Evolutionary conservation across 73 alveolate genomes (phyloP).

Genomic region (Tetrahymena elliotti): DNA sequence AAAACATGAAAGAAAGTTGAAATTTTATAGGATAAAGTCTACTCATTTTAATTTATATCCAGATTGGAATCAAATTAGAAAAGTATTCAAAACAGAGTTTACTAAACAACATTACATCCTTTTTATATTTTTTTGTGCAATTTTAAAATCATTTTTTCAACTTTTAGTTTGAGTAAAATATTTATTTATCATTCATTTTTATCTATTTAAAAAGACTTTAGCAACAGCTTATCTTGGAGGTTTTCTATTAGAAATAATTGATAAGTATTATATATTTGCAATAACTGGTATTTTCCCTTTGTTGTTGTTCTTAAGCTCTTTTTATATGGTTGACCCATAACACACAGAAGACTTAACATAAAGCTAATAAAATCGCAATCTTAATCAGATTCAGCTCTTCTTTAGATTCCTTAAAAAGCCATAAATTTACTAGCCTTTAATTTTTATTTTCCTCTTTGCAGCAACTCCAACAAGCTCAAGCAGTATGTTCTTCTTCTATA

Average conservation of each 20-base stretch:
- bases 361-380: not conserved
- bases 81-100: too few species aligned
- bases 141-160: not conserved
- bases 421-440: constrained; percentile 7
- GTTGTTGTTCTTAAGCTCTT: not conserved
- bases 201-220: not conserved
- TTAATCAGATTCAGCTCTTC: constrained; percentile 3
- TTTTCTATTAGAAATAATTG: constrained; percentile 3
- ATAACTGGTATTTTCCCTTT: constrained; percentile 42
- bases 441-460: constrained; percentile 11
- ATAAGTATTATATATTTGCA: constrained; percentile 28
- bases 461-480: constrained; percentile 31
- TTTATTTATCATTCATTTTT: not conserved
- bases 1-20: too few species aligned
- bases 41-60: too few species aligned
- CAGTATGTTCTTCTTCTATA: constrained; percentile 31
- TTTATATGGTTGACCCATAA: not conserved
- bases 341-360: not conserved
- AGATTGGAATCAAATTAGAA: too few species aligned
- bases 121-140: too few species aligned
- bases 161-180: not conserved
- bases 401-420: constrained; percentile 26
- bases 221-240: constrained; percentile 14
- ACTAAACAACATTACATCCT: too few species aligned
- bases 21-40: too few species aligned